These are phyloP conservation scores for Chrysosporium queenslandicum DNA, from an alignment of 2,329 filamentous ascomycete species.

Conservation along the genomic window DNA sequence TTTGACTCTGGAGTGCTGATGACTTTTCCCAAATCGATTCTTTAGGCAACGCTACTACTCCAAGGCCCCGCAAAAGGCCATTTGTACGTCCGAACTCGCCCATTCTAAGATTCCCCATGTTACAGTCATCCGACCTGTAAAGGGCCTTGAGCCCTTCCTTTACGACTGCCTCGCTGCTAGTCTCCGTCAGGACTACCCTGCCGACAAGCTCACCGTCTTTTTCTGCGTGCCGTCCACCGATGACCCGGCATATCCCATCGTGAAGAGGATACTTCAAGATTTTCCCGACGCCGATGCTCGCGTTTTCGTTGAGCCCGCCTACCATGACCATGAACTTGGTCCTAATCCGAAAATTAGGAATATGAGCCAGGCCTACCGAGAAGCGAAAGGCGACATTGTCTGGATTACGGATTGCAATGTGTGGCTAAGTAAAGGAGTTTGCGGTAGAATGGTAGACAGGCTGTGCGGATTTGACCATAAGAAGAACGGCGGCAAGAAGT, in stretches of 20 bases:
- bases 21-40: not conserved
- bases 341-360: conserved; percentile 99
- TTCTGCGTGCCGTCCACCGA: conserved; percentile 67
- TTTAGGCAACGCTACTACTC: conserved; percentile 48
- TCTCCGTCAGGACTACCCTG: conserved; percentile 72
- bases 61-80: conserved; percentile 35
- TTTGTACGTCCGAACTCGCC: conserved; percentile 29
- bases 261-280: conserved; percentile 61
- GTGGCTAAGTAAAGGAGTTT: conserved; percentile 71
- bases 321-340: conserved; percentile 54
- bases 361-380: conserved; percentile 83
- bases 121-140: conserved; percentile 85
- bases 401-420: conserved; percentile 97
- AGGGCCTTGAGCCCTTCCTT: conserved; percentile 78
- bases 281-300: conserved; percentile 61
- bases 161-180: conserved; percentile 87
- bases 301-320: conserved; percentile 72
- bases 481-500: conserved; percentile 35
- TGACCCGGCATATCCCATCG: conserved; percentile 67
- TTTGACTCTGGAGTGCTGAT: not conserved
- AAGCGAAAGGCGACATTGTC: conserved; percentile 75
- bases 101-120: conserved; percentile 58
- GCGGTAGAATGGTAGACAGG: conserved; percentile 80
- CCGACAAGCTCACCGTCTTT: conserved; percentile 62
- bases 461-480: conserved; percentile 56